Evolutionary conservation across 306 rosid species (phyloP).

Genomic region (Dalbergia oliveri): DNA sequence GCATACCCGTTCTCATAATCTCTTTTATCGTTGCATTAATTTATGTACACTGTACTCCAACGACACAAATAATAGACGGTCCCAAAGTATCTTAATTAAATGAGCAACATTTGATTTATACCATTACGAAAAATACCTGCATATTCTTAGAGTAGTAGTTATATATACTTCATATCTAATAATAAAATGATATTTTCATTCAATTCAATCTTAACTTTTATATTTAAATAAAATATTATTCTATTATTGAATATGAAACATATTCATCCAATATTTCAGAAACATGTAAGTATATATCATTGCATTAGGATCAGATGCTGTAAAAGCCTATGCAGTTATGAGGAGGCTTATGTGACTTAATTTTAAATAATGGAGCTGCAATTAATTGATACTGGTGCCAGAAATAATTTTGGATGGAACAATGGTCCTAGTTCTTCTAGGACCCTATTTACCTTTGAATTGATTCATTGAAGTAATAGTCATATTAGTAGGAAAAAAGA

Average conservation of each 20-base stretch:
- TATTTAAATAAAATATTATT: too few relatives aligned
- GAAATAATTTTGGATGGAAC: slow-evolving; percentile 16
- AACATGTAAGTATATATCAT: too few relatives aligned
- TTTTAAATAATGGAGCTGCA: slow-evolving; percentile 32
- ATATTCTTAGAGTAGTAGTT: too few relatives aligned
- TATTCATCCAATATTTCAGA: too few relatives aligned
- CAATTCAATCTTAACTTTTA: too few relatives aligned
- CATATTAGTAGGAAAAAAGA: background rate
- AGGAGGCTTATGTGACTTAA: background rate
- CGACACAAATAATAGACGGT: slow-evolving; percentile 19
- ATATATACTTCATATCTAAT: too few relatives aligned
- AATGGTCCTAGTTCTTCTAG: background rate
- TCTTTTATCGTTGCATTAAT: slow-evolving; percentile 38
- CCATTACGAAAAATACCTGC: background rate
- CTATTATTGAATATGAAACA: too few relatives aligned
- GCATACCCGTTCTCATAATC: slow-evolving; percentile 26
- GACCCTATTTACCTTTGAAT: background rate
- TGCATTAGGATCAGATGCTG: slow-evolving; percentile 1
- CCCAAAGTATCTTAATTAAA: slow-evolving; percentile 46
- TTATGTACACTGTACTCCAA: background rate
- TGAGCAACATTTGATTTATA: slow-evolving; percentile 37
- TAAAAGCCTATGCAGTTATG: slow-evolving; percentile 1
- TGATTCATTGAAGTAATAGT: background rate
- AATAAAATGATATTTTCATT: too few relatives aligned
- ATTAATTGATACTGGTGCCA: background rate